Conservation (phyloP, 352 stramenopile genomes). For the Saprolegnia parasitica region DNA sequence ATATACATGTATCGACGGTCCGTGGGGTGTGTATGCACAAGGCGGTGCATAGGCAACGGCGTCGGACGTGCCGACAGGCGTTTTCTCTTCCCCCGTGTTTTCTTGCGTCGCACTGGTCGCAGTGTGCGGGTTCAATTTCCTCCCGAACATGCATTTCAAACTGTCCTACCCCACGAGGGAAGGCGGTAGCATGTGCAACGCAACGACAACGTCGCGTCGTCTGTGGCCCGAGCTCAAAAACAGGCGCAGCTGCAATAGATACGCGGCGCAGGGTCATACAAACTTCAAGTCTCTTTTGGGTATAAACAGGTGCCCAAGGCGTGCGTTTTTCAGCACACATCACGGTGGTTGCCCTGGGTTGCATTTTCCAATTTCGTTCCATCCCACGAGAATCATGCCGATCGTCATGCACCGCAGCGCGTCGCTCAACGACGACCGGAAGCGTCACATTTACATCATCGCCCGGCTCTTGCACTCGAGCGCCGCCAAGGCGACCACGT, state of each 20-base stretch:
- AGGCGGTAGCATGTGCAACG: too few species aligned
- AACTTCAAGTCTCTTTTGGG: background rate
- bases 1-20: too few species aligned
- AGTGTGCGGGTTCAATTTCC: too few species aligned
- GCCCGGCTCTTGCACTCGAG: constrained; percentile 7
- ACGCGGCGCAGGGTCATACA: background rate
- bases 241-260: background rate
- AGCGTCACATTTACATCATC: constrained; percentile 15
- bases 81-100: too few species aligned
- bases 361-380: constrained; percentile 2
- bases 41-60: too few species aligned
- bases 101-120: too few species aligned
- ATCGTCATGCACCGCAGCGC: background rate
- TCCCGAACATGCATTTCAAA: too few species aligned
- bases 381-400: background rate
- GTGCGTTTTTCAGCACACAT: background rate
- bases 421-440: background rate
- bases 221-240: too few species aligned
- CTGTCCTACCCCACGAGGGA: too few species aligned
- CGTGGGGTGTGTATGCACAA: too few species aligned
- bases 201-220: too few species aligned
- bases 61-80: too few species aligned
- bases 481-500: background rate
- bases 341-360: background rate
- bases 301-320: background rate